phyloP scores from a whole-genome alignment of 352 stramenopile species.

The Phytopythium mirpurense region DNA sequence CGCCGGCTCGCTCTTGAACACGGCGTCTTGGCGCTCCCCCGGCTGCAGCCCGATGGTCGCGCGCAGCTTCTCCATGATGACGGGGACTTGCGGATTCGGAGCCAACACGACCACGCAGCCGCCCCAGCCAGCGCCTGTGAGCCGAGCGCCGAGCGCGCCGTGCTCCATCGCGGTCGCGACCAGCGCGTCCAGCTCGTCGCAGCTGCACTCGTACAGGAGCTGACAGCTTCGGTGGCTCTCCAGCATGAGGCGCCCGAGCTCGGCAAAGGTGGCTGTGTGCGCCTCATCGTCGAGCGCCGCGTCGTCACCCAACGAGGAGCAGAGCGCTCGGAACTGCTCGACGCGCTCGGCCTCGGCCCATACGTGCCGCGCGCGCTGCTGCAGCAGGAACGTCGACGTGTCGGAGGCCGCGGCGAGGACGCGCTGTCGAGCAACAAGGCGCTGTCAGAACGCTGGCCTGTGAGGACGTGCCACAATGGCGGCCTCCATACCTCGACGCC shows the following conservation, averaged over 20 bases:
- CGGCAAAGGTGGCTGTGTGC: background rate
- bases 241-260: conserved; percentile 66
- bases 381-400: conserved; percentile 33
- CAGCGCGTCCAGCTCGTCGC: conserved; percentile 61
- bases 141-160: conserved; percentile 57
- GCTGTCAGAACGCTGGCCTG: no score
- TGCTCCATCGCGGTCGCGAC: conserved; percentile 30
- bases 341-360: conserved; percentile 68
- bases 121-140: conserved; percentile 84
- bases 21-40: background rate
- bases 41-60: background rate
- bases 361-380: conserved; percentile 61
- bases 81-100: conserved; percentile 18
- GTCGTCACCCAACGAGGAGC: background rate
- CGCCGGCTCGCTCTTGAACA: conserved; percentile 11
- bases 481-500: conserved; percentile 35
- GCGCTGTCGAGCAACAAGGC: conserved; percentile 8
- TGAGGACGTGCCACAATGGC: no score
- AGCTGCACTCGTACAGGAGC: conserved; percentile 74
- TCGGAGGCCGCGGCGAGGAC: conserved; percentile 20
- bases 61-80: conserved; percentile 32
- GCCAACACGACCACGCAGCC: conserved; percentile 71
- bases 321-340: conserved; percentile 23
- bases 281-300: conserved; percentile 1
- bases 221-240: conserved; percentile 62